Conservation (phyloP, 2,329 filamentous ascomycete genomes). For the Xylaria arbuscula region DNA sequence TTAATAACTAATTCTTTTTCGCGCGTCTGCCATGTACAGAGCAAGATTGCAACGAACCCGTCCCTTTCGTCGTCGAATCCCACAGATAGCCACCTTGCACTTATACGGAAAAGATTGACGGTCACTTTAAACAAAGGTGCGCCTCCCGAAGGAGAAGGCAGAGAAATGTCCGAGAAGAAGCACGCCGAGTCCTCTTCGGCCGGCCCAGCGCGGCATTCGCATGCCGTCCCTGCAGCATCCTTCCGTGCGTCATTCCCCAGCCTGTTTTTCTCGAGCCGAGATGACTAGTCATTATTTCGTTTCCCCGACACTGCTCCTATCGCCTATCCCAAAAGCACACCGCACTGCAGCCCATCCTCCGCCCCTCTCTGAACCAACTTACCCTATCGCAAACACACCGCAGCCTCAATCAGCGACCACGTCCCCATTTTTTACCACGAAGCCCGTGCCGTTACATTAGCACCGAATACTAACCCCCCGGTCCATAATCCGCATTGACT, state of each 20-base stretch:
- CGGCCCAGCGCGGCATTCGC: conserved; percentile 56
- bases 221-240: conserved; percentile 60
- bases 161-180: conserved; percentile 59
- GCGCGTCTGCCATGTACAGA: conserved; percentile 30
- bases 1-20: conserved; percentile 22
- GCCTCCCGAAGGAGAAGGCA: conserved; percentile 32
- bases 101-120: conserved; percentile 13
- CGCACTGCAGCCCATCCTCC: conserved; percentile 14
- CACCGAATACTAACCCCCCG: conserved; percentile 33
- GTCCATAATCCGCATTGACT: conserved; percentile 44
- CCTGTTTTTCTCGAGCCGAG: conserved; percentile 19
- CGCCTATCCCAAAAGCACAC: conserved; percentile 14
- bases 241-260: conserved; percentile 60
- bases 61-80: conserved; percentile 19
- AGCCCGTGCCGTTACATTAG: conserved; percentile 5
- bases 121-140: conserved; percentile 19
- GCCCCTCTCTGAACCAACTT: not conserved
- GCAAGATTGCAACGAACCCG: conserved; percentile 20
- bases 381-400: conserved; percentile 2
- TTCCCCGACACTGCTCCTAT: conserved; percentile 10
- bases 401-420: not conserved
- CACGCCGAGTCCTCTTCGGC: conserved; percentile 54
- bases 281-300: conserved; percentile 6
- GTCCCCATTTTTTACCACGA: conserved; percentile 10
- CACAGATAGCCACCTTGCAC: conserved; percentile 14